These are phyloP conservation scores for Colletotrichum sp. DNA, from an alignment of 2,329 filamentous ascomycete genomes.

Conservation along the genomic window DNA sequence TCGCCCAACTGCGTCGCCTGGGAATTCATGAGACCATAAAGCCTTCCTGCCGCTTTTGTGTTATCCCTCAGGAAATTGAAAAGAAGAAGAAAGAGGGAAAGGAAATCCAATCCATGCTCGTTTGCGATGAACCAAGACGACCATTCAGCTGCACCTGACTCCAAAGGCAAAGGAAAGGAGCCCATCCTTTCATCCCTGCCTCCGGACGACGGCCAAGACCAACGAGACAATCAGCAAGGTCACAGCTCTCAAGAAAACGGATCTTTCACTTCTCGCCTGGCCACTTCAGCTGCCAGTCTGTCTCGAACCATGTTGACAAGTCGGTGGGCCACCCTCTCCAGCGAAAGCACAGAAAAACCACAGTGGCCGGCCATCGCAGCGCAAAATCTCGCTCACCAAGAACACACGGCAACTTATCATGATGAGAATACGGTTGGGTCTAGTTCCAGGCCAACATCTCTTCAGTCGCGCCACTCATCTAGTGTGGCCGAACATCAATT, in stretches of 20 bases:
- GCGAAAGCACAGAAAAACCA: background rate
- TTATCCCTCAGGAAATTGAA: background rate
- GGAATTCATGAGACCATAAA: background rate
- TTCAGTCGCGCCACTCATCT: slow-evolving; percentile 11
- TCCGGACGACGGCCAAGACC: background rate
- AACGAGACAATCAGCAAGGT: background rate
- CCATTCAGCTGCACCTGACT: background rate
- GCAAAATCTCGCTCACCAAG: background rate
- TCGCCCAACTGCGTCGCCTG: background rate
- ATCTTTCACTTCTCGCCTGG: background rate
- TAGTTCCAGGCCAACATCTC: background rate
- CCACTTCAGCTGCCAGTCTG: background rate
- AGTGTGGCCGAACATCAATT: background rate
- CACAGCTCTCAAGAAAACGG: background rate
- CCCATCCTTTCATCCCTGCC: background rate
- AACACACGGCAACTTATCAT: background rate
- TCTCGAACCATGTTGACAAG: background rate
- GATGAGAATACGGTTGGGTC: background rate
- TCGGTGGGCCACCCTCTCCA: background rate
- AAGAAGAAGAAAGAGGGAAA: background rate
- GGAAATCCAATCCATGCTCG: background rate
- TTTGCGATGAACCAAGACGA: background rate
- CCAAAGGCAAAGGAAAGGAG: slow-evolving; percentile 3
- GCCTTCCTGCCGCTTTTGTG: background rate
- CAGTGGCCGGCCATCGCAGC: background rate